Conservation (phyloP, 805 yeast species). For the Jamesozyma gamospora region DNA sequence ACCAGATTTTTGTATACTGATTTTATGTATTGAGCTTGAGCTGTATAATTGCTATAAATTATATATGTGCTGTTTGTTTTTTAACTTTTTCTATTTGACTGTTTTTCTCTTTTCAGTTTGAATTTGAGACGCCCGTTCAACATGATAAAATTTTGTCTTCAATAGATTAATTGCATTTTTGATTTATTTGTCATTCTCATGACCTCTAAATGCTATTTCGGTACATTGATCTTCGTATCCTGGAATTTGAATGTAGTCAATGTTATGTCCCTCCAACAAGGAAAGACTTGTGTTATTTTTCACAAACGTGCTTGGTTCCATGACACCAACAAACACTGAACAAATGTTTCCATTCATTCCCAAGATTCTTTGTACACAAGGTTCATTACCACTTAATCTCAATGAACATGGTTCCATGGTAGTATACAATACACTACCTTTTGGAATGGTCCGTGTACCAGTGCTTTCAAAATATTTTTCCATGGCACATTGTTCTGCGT, state of each 20-base stretch:
- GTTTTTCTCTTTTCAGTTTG: background rate
- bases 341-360: constrained; percentile 38
- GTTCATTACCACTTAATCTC: constrained; percentile 79
- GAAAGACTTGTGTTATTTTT: constrained; percentile 50
- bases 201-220: constrained; percentile 38
- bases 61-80: too few species aligned
- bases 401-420: constrained; percentile 97
- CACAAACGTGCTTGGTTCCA: constrained; percentile 88
- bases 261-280: constrained; percentile 44
- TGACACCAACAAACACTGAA: constrained; percentile 82
- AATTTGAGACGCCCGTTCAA: background rate
- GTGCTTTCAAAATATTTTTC: constrained; percentile 50
- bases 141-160: background rate
- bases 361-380: constrained; percentile 77
- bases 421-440: constrained; percentile 75
- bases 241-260: constrained; percentile 70
- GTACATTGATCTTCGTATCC: constrained; percentile 72
- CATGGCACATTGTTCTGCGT: constrained; percentile 92
- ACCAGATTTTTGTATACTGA: too few species aligned
- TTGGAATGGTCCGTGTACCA: constrained; percentile 40
- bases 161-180: background rate
- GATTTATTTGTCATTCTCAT: constrained; percentile 41
- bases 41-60: too few species aligned
- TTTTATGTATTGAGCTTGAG: too few species aligned
- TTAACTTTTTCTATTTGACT: background rate